A percentile compares a stretch with the other conserved stretches of the same genome.
phyloP scores from a whole-genome alignment of 139 green algal species.

The Dunaliella sp. region DNA sequence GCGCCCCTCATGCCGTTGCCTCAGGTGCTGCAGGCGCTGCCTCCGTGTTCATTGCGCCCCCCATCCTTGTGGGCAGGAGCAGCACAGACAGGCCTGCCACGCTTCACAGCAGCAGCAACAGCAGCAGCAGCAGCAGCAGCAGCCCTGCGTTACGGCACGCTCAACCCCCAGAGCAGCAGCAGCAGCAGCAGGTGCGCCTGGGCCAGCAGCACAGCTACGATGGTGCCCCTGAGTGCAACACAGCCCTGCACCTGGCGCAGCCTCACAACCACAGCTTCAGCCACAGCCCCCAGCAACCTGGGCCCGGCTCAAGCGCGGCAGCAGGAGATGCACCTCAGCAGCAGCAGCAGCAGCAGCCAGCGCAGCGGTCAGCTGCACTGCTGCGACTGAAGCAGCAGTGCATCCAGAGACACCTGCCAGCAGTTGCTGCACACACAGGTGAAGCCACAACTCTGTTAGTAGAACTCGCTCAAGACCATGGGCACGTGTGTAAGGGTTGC shows the following conservation, averaged over 20 bases:
- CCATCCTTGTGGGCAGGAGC: neutral
- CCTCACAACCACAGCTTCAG: neutral
- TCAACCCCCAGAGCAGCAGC: too few species aligned
- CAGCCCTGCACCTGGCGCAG: neutral
- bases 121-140: constrained; percentile 12
- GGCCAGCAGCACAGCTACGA: neutral
- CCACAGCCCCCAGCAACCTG: neutral
- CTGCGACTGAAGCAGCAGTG: constrained; percentile 35
- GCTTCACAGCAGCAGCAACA: neutral
- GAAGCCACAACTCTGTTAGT: too few species aligned
- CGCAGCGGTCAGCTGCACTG: constrained; percentile 12
- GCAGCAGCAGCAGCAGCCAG: neutral
- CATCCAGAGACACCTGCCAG: constrained; percentile 11
- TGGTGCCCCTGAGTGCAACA: neutral
- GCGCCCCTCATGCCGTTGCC: too few species aligned
- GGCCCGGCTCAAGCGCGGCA: neutral
- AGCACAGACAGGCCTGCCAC: neutral
- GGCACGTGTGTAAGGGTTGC: too few species aligned
- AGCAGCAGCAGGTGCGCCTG: neutral
- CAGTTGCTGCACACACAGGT: too few species aligned
- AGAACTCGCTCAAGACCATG: too few species aligned
- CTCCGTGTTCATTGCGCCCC: neutral
- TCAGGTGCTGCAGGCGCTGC: too few species aligned
- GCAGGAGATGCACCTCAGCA: neutral
- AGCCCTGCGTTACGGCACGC: too few species aligned